Evolutionary conservation across 2,329 filamentous ascomycete genomes (phyloP).

Genomic region (Aspergillus novoparasiticus): DNA sequence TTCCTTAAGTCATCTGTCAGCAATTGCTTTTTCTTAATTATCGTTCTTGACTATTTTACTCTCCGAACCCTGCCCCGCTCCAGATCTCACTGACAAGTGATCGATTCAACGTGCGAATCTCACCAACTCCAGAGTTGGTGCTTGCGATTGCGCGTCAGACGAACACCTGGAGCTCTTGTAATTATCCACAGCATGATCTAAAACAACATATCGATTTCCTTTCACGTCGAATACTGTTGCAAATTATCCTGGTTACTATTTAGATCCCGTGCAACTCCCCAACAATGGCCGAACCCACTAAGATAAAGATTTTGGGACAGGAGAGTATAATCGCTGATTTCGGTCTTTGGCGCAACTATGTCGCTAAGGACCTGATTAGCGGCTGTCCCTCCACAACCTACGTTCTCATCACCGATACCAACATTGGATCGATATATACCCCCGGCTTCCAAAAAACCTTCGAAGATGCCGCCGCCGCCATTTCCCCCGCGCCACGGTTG

Average conservation of each 20-base stretch:
- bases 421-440: slow-evolving; percentile 79
- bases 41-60: neutral
- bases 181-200: slow-evolving; percentile 21
- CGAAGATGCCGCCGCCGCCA: slow-evolving; percentile 49
- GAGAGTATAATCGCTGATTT: slow-evolving; percentile 92
- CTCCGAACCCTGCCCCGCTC: neutral
- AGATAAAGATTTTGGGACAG: slow-evolving; percentile 81
- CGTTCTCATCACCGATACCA: slow-evolving; percentile 94
- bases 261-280: slow-evolving; percentile 1
- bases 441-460: slow-evolving; percentile 74
- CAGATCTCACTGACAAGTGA: neutral
- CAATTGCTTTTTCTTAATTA: neutral
- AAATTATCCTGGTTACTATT: slow-evolving; percentile 8
- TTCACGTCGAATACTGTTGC: slow-evolving; percentile 9
- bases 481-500: slow-evolving; percentile 63
- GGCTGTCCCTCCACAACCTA: slow-evolving; percentile 86
- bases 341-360: slow-evolving; percentile 81
- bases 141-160: slow-evolving; percentile 1
- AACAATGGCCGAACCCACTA: slow-evolving; percentile 52
- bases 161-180: neutral
- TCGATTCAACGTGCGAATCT: neutral
- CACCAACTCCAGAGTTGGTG: neutral
- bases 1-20: neutral
- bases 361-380: slow-evolving; percentile 76
- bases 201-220: slow-evolving; percentile 12